Conservation (phyloP, 768 basidiomycete genomes). For the Suillus variegatus region DNA sequence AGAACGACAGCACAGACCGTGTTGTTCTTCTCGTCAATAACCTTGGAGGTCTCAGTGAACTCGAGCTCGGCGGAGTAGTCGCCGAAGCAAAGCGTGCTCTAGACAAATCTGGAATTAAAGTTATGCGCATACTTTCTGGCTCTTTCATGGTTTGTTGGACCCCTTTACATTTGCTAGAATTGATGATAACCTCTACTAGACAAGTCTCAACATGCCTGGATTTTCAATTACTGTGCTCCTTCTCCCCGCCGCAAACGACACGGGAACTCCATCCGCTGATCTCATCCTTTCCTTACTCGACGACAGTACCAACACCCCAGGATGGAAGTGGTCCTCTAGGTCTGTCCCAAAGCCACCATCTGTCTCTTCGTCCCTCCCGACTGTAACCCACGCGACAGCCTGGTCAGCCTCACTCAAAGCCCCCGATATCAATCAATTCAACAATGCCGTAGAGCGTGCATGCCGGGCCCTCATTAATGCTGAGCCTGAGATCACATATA, state of each 20-base stretch:
- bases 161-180: neutral
- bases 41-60: conserved; percentile 81
- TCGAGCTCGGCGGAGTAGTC: conserved; percentile 74
- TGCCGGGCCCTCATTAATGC: conserved; percentile 69
- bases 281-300: conserved; percentile 70
- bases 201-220: conserved; percentile 91
- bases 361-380: conserved; percentile 14
- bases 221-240: conserved; percentile 84
- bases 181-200: conserved; percentile 43
- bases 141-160: conserved; percentile 74
- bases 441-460: conserved; percentile 54
- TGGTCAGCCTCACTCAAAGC: conserved; percentile 31
- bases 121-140: conserved; percentile 70
- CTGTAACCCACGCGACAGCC: conserved; percentile 6
- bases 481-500: conserved; percentile 87
- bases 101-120: conserved; percentile 52
- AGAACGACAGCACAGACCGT: conserved; percentile 58
- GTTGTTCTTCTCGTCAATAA: conserved; percentile 87
- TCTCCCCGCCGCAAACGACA: conserved; percentile 53
- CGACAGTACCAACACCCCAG: conserved; percentile 65
- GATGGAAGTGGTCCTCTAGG: conserved; percentile 80
- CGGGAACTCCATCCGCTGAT: conserved; percentile 37
- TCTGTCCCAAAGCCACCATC: conserved; percentile 35
- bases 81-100: conserved; percentile 60
- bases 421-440: conserved; percentile 53